These are phyloP conservation scores for Tolypocladium guangdongense DNA, from an alignment of 2,329 filamentous ascomycete genomes.

Conservation along the genomic window DNA sequence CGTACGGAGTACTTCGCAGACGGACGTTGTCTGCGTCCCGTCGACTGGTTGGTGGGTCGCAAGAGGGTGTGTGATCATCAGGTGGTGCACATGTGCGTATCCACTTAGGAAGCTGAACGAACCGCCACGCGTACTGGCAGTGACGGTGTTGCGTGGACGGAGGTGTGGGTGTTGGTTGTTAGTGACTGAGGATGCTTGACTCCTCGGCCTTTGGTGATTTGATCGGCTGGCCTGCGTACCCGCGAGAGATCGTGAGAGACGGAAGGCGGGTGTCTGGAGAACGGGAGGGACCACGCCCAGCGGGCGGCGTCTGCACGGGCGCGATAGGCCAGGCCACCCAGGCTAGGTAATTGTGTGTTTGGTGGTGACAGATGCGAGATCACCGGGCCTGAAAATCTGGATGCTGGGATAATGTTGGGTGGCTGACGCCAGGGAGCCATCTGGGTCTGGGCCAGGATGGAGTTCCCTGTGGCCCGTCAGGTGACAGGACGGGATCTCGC, in stretches of 20 bases:
- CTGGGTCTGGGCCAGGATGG: constrained; percentile 4
- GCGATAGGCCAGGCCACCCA: neutral
- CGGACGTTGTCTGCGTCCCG: neutral
- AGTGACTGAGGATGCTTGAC: neutral
- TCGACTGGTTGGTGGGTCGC: neutral
- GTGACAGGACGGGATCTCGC: constrained; percentile 4
- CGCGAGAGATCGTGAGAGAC: neutral
- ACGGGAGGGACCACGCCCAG: neutral
- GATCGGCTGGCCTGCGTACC: neutral
- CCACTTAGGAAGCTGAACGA: neutral
- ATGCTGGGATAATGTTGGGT: neutral
- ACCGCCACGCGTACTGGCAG: constrained; percentile 1
- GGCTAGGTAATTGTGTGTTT: neutral
- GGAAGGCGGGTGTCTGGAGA: neutral
- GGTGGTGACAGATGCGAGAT: constrained; percentile 2
- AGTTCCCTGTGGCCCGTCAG: constrained; percentile 3
- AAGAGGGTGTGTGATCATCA: neutral
- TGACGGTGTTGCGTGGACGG: neutral
- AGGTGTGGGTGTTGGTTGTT: neutral
- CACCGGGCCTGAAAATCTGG: constrained; percentile 1
- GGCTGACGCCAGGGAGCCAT: neutral
- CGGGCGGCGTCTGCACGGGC: neutral
- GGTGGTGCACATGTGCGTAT: neutral
- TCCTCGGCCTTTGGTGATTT: neutral
- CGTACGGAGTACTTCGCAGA: neutral